Percentiles rank a stretch among this genome's conserved stretches.
phyloP scores from a whole-genome alignment of 805 yeast genomes.

The Vanderwaltozyma yarrowii region DNA sequence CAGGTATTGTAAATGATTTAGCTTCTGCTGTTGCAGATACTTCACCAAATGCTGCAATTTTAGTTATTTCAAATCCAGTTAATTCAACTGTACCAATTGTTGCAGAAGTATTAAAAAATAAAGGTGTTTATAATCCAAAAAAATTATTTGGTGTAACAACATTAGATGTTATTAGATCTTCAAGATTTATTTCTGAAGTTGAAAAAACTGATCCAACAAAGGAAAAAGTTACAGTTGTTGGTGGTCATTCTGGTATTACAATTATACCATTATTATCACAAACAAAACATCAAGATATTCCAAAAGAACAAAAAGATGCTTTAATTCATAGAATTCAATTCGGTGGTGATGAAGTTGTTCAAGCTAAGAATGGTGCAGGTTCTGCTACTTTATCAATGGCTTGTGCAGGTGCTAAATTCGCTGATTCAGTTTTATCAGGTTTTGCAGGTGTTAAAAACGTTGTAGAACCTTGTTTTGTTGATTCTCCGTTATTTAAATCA shows the following conservation, averaged over 20 bases:
- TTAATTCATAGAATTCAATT: conserved; percentile 85
- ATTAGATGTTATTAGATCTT: conserved; percentile 81
- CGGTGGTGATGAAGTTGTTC: conserved; percentile 93
- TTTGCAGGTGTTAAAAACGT: conserved; percentile 53
- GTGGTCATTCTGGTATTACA: conserved; percentile 97
- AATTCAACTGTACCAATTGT: conserved; percentile 97
- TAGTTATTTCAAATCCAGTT: conserved; percentile 88
- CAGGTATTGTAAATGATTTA: conserved; percentile 87
- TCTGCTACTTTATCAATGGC: conserved; percentile 93
- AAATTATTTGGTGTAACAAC: conserved; percentile 95
- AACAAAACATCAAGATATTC: conserved; percentile 51
- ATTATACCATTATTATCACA: conserved; percentile 89
- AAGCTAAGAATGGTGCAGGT: conserved; percentile 91
- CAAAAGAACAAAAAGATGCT: conserved; percentile 51
- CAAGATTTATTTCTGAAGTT: conserved; percentile 61
- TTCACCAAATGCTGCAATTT: conserved; percentile 76
- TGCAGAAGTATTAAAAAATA: conserved; percentile 78
- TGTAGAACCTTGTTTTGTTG: conserved; percentile 62
- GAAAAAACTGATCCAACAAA: conserved; percentile 53
- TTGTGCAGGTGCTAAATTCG: conserved; percentile 75
- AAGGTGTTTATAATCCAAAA: conserved; percentile 85
- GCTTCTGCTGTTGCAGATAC: conserved; percentile 75
- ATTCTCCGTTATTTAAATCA: conserved; percentile 67
- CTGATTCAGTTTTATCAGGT: conserved; percentile 55
- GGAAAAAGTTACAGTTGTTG: conserved; percentile 80